Evolutionary conservation across 169 alveolate species (phyloP).

Genomic region (Hepatocystis sp.): DNA sequence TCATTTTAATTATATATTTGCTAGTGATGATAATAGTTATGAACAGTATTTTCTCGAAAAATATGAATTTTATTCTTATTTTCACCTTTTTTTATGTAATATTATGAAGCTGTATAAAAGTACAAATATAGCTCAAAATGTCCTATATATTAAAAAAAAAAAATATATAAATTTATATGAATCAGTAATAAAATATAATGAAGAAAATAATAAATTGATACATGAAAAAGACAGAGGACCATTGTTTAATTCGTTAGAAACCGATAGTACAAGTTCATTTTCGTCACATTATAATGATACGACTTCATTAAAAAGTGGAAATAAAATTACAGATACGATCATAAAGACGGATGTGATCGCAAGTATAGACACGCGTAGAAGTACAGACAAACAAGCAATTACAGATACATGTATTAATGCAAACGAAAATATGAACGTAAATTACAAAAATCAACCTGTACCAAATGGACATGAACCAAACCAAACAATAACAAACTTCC

Average conservation of each 20-base stretch:
- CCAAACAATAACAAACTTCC: too few species aligned
- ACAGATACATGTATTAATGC: too few species aligned
- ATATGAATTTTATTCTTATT: slow-evolving; percentile 28
- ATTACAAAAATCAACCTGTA: too few species aligned
- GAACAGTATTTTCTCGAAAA: slow-evolving; percentile 5
- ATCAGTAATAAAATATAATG: slow-evolving; percentile 17
- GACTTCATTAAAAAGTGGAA: not conserved
- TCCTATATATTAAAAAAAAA: slow-evolving; percentile 28
- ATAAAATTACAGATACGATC: not conserved
- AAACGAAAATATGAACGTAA: too few species aligned
- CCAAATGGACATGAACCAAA: too few species aligned
- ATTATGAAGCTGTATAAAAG: slow-evolving; percentile 3
- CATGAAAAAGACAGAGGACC: not conserved
- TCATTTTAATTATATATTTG: slow-evolving; percentile 43
- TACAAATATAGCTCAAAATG: not conserved
- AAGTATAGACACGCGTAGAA: too few species aligned
- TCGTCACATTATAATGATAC: not conserved
- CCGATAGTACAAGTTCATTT: not conserved
- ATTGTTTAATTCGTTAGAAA: not conserved
- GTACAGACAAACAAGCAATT: too few species aligned
- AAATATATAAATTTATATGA: slow-evolving; percentile 33
- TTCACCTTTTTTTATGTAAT: slow-evolving; percentile 7
- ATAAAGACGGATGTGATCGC: not conserved
- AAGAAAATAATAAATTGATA: slow-evolving; percentile 20
- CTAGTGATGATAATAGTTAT: slow-evolving; percentile 13